phyloP scores from a whole-genome alignment of 2,329 filamentous ascomycete genomes.

The Aspergillus neoniger region DNA sequence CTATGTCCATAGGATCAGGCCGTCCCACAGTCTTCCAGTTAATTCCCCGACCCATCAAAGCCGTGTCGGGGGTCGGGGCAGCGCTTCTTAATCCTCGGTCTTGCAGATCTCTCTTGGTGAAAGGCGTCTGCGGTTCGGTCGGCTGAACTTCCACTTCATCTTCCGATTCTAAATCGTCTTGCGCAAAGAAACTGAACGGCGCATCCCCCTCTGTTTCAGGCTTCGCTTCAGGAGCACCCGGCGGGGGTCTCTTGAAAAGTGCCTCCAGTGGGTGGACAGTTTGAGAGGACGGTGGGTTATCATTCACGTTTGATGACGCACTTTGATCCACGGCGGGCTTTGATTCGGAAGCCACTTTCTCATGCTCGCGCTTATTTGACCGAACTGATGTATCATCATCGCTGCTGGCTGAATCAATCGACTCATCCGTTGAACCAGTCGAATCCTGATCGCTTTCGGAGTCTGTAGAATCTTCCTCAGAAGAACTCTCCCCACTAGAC shows the following conservation, averaged over 20 bases:
- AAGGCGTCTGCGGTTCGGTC: constrained; percentile 73
- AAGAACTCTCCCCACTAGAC: constrained; percentile 35
- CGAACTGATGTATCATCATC: constrained; percentile 18
- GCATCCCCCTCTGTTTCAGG: constrained; percentile 47
- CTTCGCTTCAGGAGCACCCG: constrained; percentile 40
- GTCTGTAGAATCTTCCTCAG: constrained; percentile 29
- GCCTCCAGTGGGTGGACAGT: constrained; percentile 85
- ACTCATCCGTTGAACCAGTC: constrained; percentile 28
- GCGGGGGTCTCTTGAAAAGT: constrained; percentile 75
- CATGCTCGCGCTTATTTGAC: constrained; percentile 1
- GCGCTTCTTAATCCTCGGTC: constrained; percentile 71
- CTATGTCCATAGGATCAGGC: constrained; percentile 25
- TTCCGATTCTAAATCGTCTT: constrained; percentile 52
- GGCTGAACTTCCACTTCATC: constrained; percentile 47
- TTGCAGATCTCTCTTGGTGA: constrained; percentile 74
- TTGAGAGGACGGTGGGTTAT: constrained; percentile 4
- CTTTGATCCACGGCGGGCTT: constrained; percentile 17
- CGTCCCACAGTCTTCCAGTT: constrained; percentile 28
- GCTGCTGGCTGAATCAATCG: constrained; percentile 31
- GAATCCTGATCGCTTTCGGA: constrained; percentile 31
- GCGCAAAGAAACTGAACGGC: constrained; percentile 78
- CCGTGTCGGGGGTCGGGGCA: constrained; percentile 92
- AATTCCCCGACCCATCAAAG: constrained; percentile 59
- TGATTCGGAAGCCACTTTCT: constrained; percentile 8
- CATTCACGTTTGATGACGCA: constrained; percentile 14